A percentile compares a stretch with the other conserved stretches of the same genome.
Conservation (phyloP, 2,329 filamentous ascomycete genomes). For the Trichoderma lentiforme region DNA sequence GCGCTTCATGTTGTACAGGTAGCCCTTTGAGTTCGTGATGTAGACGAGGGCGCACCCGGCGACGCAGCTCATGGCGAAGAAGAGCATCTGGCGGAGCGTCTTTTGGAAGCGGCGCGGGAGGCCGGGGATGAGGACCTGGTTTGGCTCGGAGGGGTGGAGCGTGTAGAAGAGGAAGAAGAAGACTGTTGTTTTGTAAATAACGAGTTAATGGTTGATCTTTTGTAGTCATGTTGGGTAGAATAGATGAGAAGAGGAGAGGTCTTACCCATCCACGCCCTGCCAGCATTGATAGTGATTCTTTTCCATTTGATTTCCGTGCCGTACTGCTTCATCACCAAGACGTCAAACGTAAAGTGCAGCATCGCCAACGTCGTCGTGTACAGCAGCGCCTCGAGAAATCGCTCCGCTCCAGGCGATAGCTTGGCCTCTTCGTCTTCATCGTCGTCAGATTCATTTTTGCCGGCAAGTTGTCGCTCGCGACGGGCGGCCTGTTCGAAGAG, state of each 20-base stretch:
- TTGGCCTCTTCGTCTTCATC: conserved; percentile 30
- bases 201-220: background rate
- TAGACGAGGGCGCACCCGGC: conserved; percentile 78
- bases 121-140: conserved; percentile 48
- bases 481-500: conserved; percentile 51
- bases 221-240: background rate
- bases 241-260: background rate
- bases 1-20: conserved; percentile 86
- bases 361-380: conserved; percentile 63
- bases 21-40: conserved; percentile 74
- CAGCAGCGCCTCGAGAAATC: conserved; percentile 53
- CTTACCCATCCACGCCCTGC: conserved; percentile 52
- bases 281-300: conserved; percentile 50
- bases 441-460: conserved; percentile 23
- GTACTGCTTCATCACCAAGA: conserved; percentile 77
- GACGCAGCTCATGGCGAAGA: conserved; percentile 57
- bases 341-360: conserved; percentile 74
- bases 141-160: conserved; percentile 52
- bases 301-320: conserved; percentile 62
- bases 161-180: conserved; percentile 55
- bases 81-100: conserved; percentile 56
- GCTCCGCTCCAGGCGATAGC: conserved; percentile 46
- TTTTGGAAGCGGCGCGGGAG: conserved; percentile 46
- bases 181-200: conserved; percentile 36
- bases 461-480: conserved; percentile 33